Conservation (phyloP, 2,329 filamentous ascomycete species). For the Acrocalymma vagum region DNA sequence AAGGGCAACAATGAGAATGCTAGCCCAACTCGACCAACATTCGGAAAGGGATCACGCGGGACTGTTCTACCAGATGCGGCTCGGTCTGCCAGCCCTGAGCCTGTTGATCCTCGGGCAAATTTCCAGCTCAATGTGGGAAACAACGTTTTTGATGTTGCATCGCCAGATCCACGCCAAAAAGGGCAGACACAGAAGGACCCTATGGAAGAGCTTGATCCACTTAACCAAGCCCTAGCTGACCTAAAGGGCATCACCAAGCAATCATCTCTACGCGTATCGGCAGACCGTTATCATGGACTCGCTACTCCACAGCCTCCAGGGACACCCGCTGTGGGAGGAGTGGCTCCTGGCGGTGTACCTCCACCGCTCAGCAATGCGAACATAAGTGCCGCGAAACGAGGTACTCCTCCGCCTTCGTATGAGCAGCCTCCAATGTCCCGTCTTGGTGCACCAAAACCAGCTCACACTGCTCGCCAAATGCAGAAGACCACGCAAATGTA, state of each 20-base stretch:
- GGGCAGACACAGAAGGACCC: conserved; percentile 49
- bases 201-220: conserved; percentile 79
- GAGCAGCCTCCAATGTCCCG: conserved; percentile 76
- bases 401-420: conserved; percentile 88
- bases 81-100: conserved; percentile 66
- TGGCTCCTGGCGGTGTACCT: conserved; percentile 51
- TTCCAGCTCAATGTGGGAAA: conserved; percentile 94
- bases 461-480: conserved; percentile 94
- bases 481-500: conserved; percentile 93
- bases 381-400: conserved; percentile 67
- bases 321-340: conserved; percentile 48
- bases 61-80: conserved; percentile 39
- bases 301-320: conserved; percentile 72
- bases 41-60: conserved; percentile 35
- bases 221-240: conserved; percentile 90
- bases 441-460: conserved; percentile 87
- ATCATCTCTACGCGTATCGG: conserved; percentile 84
- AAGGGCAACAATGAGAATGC: conserved; percentile 50
- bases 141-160: conserved; percentile 93
- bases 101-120: conserved; percentile 89
- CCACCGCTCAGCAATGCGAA: conserved; percentile 55
- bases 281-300: conserved; percentile 94
- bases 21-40: conserved; percentile 55
- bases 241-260: conserved; percentile 89
- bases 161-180: conserved; percentile 69